Percentiles rank a stretch among this genome's conserved stretches.
phyloP scores from a whole-genome alignment of 2,329 filamentous ascomycete species.

The Simplicillium aogashimaense region DNA sequence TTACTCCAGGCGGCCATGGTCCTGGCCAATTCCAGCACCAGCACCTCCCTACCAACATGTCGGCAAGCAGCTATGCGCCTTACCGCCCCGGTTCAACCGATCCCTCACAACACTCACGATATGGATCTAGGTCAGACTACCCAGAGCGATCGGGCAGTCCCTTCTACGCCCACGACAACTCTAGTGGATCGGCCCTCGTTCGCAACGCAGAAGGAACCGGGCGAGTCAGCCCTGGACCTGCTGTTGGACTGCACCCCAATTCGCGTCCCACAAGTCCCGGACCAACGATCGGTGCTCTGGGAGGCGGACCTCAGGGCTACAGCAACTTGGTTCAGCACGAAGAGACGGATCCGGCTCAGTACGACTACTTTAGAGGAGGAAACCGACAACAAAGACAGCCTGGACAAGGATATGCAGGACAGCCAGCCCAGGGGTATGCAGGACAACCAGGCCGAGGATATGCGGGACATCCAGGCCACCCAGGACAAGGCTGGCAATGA shows the following conservation, averaged over 20 bases:
- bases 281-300: conserved; percentile 39
- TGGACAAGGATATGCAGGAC: too few relatives aligned
- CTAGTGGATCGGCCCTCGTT: neutral
- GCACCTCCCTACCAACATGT: conserved; percentile 11
- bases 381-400: neutral
- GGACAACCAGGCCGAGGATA: too few relatives aligned
- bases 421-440: too few relatives aligned
- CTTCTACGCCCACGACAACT: neutral
- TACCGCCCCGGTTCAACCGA: neutral
- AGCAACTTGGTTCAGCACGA: conserved; percentile 48
- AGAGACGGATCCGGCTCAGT: conserved; percentile 31
- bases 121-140: neutral
- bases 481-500: too few relatives aligned
- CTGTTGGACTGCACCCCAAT: conserved; percentile 8
- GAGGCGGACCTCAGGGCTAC: conserved; percentile 50
- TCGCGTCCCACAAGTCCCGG: conserved; percentile 18
- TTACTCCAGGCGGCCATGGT: conserved; percentile 14
- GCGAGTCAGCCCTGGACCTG: neutral
- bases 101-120: neutral
- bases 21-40: conserved; percentile 11
- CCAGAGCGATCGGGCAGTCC: neutral
- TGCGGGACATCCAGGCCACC: too few relatives aligned
- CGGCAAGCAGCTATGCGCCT: neutral
- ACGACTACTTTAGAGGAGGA: conserved; percentile 46
- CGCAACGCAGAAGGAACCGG: neutral